Evolutionary conservation across 441 rosid genomes (phyloP), one percentile per base, ranked within the genome.

Genomic region (Pelargonium citronellum): DNA sequence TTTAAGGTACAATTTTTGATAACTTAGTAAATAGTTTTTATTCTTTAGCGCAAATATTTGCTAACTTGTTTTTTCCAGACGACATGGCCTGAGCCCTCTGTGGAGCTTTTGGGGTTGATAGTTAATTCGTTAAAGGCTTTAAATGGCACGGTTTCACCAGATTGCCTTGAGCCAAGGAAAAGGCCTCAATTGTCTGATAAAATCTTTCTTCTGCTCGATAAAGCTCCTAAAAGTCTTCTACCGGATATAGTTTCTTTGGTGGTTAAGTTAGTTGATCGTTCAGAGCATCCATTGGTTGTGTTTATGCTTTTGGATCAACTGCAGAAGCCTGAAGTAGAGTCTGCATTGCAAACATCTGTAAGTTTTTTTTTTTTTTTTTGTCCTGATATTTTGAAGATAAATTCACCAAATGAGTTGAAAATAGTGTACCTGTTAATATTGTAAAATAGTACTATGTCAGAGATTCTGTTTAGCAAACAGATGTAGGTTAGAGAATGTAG

Each of bases 41-140:
- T 19, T 58, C 30, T 58, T 58, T 58, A 19, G 63, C 20, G 11
- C 63, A 58, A 58, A 19, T 20, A 9, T 58, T 58, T 58, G 63
- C 63, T 58, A 58, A 58, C 63, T 58, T 58, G 63, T 9, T 58
- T 58, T 57, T 58, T 27, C 63, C 63, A 58, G 63, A 27, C 37
- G 15, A 60, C 24, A 60, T 60, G 64, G 64, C 64, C 64, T 12
- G 37, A 22, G 27, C 63, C 63, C 22, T 58, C 63, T 27, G 11
- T 19, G 63, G 63, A 58, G 63, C 63, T 58, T 58, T 20, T 58
- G 37, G 64, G 11, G 15, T 60, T 60, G 64, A 60, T 60, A 9
- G 64, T 60, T 60, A 22, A 60, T 60, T 60, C 64, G 10, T 60
- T 60, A 34, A 60, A 60, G 15, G 27, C 37, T 22, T 13, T 60